A percentile compares a stretch with the other conserved stretches of the same genome.
Evolutionary conservation across 495 filamentous ascomycete genomes (phyloP).

Genomic region (Lentithecium fluviatile): DNA sequence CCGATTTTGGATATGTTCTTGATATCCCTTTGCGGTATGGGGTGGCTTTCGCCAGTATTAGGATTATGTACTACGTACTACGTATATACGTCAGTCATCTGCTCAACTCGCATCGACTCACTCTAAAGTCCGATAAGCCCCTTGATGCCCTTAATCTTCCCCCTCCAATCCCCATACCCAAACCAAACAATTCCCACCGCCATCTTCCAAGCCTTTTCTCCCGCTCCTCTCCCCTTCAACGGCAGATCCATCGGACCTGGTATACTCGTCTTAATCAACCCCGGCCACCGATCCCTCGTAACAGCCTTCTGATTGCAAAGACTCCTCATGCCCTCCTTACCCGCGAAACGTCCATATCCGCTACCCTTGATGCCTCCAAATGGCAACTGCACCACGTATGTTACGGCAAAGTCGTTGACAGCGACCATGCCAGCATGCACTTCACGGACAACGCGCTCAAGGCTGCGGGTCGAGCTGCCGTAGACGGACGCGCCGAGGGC

Average conservation of each 20-base stretch:
- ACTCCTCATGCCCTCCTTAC: conserved; percentile 79
- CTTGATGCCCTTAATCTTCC: conserved; percentile 50
- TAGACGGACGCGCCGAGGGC: conserved; percentile 60
- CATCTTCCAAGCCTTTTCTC: conserved; percentile 56
- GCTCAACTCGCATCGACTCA: not conserved
- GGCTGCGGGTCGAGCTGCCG: conserved; percentile 54
- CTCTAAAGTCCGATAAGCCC: conserved; percentile 44
- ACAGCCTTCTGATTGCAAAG: conserved; percentile 85
- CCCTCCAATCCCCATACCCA: conserved; percentile 57
- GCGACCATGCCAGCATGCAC: conserved; percentile 85
- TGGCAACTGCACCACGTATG: conserved; percentile 87
- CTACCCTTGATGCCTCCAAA: conserved; percentile 86
- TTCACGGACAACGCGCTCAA: conserved; percentile 60
- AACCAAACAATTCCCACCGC: conserved; percentile 62
- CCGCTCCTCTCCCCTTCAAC: conserved; percentile 45
- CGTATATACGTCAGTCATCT: not conserved
- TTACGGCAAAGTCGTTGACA: conserved; percentile 91
- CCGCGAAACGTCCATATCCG: conserved; percentile 91
- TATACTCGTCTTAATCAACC: conserved; percentile 66
- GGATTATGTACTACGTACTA: not conserved
- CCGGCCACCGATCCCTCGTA: conserved; percentile 68
- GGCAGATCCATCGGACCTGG: conserved; percentile 79
- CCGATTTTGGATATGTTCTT: too few species aligned
- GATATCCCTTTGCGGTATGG: not conserved
- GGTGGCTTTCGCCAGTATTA: too few species aligned